These are phyloP conservation scores for Penicillium macrosclerotiorum DNA, from an alignment of 495 filamentous ascomycete genomes.

Conservation along the genomic window DNA sequence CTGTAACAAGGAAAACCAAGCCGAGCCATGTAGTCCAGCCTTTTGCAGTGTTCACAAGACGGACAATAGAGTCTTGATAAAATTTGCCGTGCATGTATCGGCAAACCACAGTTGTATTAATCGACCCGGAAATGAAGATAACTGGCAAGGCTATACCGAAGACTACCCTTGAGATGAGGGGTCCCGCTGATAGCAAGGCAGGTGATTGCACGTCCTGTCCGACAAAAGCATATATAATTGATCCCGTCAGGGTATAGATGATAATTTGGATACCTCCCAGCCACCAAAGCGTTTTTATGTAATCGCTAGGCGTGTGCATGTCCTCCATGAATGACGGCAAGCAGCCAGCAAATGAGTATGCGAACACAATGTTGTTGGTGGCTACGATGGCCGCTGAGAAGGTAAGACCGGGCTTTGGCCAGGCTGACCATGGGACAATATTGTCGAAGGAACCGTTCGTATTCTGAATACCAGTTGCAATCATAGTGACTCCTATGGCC, in stretches of 20 bases:
- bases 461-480: slow-evolving; percentile 54
- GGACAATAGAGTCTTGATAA: slow-evolving; percentile 47
- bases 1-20: slow-evolving; percentile 52
- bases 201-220: slow-evolving; percentile 64
- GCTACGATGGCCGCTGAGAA: slow-evolving; percentile 50
- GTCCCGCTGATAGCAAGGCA: slow-evolving; percentile 61
- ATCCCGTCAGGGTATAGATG: slow-evolving; percentile 65
- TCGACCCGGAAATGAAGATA: slow-evolving; percentile 64
- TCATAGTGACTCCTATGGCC: slow-evolving; percentile 67
- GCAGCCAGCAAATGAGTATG: slow-evolving; percentile 59
- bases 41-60: slow-evolving; percentile 54
- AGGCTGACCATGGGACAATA: slow-evolving; percentile 34
- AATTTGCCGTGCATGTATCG: slow-evolving; percentile 61
- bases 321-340: slow-evolving; percentile 71
- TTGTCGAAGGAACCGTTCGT: slow-evolving; percentile 16
- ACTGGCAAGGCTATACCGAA: slow-evolving; percentile 73
- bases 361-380: slow-evolving; percentile 68
- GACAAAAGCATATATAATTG: slow-evolving; percentile 66
- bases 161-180: slow-evolving; percentile 59
- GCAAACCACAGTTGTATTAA: slow-evolving; percentile 55
- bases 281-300: slow-evolving; percentile 56
- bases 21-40: slow-evolving; percentile 57
- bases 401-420: slow-evolving; percentile 25
- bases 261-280: slow-evolving; percentile 59
- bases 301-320: slow-evolving; percentile 66